A percentile compares a stretch with the other conserved stretches of the same genome.
phyloP scores from a whole-genome alignment of 169 alveolate species.

The Eimeria acervulina region DNA sequence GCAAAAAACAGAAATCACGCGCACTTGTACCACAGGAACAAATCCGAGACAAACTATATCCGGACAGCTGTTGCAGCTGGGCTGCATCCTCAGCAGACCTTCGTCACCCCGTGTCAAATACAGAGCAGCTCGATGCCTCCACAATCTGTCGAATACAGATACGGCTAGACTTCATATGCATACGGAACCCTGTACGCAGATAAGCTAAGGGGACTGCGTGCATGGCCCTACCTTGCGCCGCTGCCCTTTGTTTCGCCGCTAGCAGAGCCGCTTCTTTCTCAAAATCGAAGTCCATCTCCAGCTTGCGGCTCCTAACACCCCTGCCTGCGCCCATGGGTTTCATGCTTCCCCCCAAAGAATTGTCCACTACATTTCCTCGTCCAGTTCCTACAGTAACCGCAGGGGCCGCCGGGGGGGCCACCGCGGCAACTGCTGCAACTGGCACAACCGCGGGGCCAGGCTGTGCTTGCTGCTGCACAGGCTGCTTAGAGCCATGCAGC shows the following conservation, averaged over 20 bases:
- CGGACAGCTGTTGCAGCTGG: neutral
- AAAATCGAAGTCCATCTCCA: conserved; percentile 78
- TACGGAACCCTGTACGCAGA: neutral
- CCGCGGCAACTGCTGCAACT: conserved; percentile 19
- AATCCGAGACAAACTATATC: too few relatives aligned
- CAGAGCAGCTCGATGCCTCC: neutral
- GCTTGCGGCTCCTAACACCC: conserved; percentile 69
- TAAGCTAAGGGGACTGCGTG: neutral
- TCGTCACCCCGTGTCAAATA: neutral
- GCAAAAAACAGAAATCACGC: neutral
- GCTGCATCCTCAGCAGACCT: neutral
- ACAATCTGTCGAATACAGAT: neutral
- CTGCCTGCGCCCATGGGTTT: conserved; percentile 45
- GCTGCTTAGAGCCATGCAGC: neutral
- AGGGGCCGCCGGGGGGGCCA: conserved; percentile 5
- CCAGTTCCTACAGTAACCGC: conserved; percentile 15
- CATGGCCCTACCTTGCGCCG: conserved; percentile 37
- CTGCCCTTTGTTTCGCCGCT: conserved; percentile 70
- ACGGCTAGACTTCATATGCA: too few relatives aligned
- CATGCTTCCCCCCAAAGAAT: neutral
- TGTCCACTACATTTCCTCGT: neutral
- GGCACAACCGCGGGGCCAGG: conserved; percentile 5
- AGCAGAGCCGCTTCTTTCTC: conserved; percentile 74
- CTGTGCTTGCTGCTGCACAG: conserved; percentile 27
- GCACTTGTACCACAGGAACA: neutral